Conservation (phyloP, 2,329 filamentous ascomycete species). For the Trichophyton schoenleinii region DNA sequence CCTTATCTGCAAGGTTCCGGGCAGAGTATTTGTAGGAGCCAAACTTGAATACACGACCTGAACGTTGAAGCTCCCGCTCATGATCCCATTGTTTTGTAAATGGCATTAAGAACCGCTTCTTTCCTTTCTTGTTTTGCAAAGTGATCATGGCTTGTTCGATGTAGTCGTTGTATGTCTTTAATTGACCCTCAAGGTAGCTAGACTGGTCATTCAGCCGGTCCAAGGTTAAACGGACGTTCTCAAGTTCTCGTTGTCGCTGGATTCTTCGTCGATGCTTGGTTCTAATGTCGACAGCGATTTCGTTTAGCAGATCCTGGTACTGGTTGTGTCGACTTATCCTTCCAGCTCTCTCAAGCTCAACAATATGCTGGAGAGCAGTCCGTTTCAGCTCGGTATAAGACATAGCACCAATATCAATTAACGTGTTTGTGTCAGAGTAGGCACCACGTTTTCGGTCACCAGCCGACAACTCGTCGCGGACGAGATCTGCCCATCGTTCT, state of each 20-base stretch:
- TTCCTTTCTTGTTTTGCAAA: constrained; percentile 89
- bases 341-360: constrained; percentile 73
- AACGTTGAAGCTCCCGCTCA: constrained; percentile 84
- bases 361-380: constrained; percentile 84
- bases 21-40: constrained; percentile 96
- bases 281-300: constrained; percentile 89
- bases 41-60: constrained; percentile 89
- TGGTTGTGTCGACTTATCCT: constrained; percentile 76
- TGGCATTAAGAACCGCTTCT: constrained; percentile 85
- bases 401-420: constrained; percentile 81
- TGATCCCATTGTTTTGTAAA: constrained; percentile 99
- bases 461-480: constrained; percentile 68
- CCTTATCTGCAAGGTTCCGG: constrained; percentile 77
- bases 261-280: constrained; percentile 90
- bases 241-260: constrained; percentile 80
- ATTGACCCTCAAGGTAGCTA: constrained; percentile 81
- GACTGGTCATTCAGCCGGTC: constrained; percentile 50
- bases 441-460: constrained; percentile 60
- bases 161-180: constrained; percentile 97
- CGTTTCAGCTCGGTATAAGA: constrained; percentile 86
- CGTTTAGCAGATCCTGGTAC: constrained; percentile 96
- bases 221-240: constrained; percentile 42
- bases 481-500: constrained; percentile 67
- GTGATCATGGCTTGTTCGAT: constrained; percentile 98
- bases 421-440: constrained; percentile 72